Evolutionary conservation across 2,329 filamentous ascomycete genomes (phyloP), one percentile per base, ranked within the genome.

Genomic region (Neoscytalidium dimidiatum): DNA sequence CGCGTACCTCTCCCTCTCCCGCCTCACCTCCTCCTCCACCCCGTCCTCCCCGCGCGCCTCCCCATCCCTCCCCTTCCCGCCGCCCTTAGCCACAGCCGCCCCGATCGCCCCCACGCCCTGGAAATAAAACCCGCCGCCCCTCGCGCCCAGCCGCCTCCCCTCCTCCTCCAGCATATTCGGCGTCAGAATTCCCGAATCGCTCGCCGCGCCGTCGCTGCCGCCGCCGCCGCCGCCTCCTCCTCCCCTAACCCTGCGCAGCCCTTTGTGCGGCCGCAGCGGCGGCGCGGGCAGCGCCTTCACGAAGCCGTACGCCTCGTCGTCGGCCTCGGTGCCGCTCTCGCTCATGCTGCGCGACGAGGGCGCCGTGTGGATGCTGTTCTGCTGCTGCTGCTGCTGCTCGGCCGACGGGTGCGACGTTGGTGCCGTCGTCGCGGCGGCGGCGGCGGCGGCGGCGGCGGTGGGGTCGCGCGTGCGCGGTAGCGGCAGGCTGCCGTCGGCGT

Each of bases 281-380:
- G 94, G 91, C 2, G 94, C 92, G 1, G 94, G 94, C 23, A 97
- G 80, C 0, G 93, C 91, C 75, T 90, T 95, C 64, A 97, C 82
- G 70, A 94, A 89, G 4, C 80, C 76, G 48, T 83, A 83, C 68
- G 94, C 91, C 77, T 98, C 94, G 79, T 98, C 94, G 72, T 97
- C 94, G 43, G 94, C 94, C 75, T 98, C 94, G 19, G 94, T 96
- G 26, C 94, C 94, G 75, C 93, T 97, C 70, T 97, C 94, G 76
- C 92, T 97, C 11, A 63, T 52, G 48, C 61, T 63, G 31, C 46
- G 46, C 46, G 61, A 63, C 5, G 61, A 21, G n/a, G 61, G 19
- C 33, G 43, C 46, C 38, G 33, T 3, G 33, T 2, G n/a, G n/a
- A n/a, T n/a, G 14, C 33, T 7, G 33, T 9, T 7, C 33, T 17